A percentile compares a stretch with the other conserved stretches of the same genome.
Conservation (phyloP, 2,329 filamentous ascomycete genomes). For the Pseudogymnoascus sp. region DNA sequence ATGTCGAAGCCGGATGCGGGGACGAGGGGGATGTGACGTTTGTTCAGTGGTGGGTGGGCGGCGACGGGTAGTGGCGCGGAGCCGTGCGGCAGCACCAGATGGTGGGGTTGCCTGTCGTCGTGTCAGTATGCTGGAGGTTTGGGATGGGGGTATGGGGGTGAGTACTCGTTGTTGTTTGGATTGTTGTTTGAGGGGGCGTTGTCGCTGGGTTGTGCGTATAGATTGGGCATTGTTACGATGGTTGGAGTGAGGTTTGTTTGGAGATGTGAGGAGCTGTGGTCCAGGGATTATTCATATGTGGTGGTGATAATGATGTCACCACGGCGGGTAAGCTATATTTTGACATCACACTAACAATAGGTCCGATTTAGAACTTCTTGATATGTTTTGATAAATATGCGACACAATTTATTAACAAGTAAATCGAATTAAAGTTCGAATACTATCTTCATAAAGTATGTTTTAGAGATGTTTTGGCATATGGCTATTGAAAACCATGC, state of each 20-base stretch:
- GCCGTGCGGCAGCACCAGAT: neutral
- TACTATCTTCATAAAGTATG: neutral
- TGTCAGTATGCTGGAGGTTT: neutral
- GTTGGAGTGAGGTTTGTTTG: neutral
- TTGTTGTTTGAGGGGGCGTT: neutral
- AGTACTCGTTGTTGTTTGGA: neutral
- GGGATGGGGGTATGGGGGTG: neutral
- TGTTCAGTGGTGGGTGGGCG: neutral
- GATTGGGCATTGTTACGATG: neutral
- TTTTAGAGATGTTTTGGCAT: too few relatives aligned
- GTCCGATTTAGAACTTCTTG: neutral
- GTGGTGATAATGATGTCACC: conserved; percentile 4
- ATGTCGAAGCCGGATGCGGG: conserved; percentile 6
- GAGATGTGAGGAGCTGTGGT: neutral
- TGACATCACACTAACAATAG: neutral
- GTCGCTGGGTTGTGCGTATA: neutral
- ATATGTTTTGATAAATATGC: neutral
- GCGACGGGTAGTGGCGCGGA: neutral
- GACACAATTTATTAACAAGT: neutral
- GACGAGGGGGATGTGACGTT: conserved; percentile 5
- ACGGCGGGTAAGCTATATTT: neutral
- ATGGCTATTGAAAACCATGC: too few relatives aligned
- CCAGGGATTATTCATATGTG: neutral
- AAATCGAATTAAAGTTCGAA: neutral
- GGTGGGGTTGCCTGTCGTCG: neutral